Conservation (phyloP, 2,329 filamentous ascomycete genomes). For the Penicillium sp. region DNA sequence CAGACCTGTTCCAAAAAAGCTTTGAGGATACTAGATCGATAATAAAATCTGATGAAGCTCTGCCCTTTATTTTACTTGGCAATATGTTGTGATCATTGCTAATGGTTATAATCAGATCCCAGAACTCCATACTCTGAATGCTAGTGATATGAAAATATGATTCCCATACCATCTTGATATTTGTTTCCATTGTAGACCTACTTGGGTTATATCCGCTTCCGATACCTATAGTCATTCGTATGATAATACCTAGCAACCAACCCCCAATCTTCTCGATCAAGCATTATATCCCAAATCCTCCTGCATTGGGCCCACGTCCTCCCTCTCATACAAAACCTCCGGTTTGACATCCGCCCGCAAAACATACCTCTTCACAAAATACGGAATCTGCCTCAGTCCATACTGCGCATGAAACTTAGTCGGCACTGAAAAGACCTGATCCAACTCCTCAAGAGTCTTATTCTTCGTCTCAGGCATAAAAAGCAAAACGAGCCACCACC, state of each 20-base stretch:
- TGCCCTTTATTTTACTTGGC: slow-evolving; percentile 16
- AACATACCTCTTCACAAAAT: slow-evolving; percentile 37
- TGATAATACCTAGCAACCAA: not conserved
- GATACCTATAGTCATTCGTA: not conserved
- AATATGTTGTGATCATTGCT: slow-evolving; percentile 12
- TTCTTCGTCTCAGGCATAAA: slow-evolving; percentile 45
- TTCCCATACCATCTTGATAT: not conserved
- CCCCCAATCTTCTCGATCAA: slow-evolving; percentile 2
- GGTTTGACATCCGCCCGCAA: slow-evolving; percentile 41
- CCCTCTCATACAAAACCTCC: slow-evolving; percentile 38
- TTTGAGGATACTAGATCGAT: slow-evolving; percentile 48
- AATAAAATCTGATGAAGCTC: slow-evolving; percentile 48
- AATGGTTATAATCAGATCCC: slow-evolving; percentile 4
- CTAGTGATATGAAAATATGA: not conserved
- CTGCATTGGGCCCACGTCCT: slow-evolving; percentile 21
- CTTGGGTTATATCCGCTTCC: not conserved
- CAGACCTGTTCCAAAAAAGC: slow-evolving; percentile 67
- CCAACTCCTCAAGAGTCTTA: slow-evolving; percentile 48
- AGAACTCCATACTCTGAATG: not conserved
- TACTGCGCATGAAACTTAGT: slow-evolving; percentile 45
- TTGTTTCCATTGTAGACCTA: not conserved
- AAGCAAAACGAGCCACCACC: slow-evolving; percentile 47
- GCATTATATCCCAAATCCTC: slow-evolving; percentile 30
- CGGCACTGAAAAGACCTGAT: slow-evolving; percentile 56
- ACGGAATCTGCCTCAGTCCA: slow-evolving; percentile 39